These are phyloP conservation scores for Aspergillus niger DNA, from an alignment of 2,329 filamentous ascomycete genomes.

Conservation along the genomic window DNA sequence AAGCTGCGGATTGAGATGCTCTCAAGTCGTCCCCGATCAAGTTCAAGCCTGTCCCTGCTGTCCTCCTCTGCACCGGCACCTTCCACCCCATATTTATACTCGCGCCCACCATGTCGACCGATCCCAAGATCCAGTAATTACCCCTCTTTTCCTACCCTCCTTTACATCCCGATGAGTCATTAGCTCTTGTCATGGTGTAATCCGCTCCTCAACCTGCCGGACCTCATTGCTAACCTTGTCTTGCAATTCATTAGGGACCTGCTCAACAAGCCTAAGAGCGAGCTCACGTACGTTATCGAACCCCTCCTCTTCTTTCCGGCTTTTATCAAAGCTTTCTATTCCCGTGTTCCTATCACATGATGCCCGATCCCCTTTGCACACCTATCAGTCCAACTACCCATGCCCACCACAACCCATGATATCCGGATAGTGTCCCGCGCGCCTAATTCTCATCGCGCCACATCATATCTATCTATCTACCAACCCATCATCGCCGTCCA, in stretches of 20 bases:
- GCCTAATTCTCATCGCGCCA: not conserved
- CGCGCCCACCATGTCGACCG: conserved; percentile 56
- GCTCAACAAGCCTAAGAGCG: conserved; percentile 81
- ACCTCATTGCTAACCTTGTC: conserved; percentile 21
- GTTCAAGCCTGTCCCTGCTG: not conserved
- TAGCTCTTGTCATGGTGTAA: conserved; percentile 14
- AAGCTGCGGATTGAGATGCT: conserved; percentile 2
- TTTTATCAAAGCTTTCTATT: not conserved
- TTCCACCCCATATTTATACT: conserved; percentile 17
- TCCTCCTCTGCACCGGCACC: not conserved
- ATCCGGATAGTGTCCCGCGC: not conserved
- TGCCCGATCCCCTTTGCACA: not conserved
- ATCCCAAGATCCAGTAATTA: conserved; percentile 71
- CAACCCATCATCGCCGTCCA: conserved; percentile 20
- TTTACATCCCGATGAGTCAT: conserved; percentile 22
- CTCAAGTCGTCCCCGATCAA: not conserved
- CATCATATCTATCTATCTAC: conserved; percentile 14
- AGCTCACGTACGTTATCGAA: conserved; percentile 74
- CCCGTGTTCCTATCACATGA: conserved; percentile 10
- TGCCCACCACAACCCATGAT: not conserved
- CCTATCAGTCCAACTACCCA: not conserved
- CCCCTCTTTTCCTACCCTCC: conserved; percentile 17
- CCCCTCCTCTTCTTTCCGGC: conserved; percentile 13
- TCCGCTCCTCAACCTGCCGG: conserved; percentile 3
- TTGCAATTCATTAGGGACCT: conserved; percentile 67